These are phyloP conservation scores for Candida tropicalis DNA, from an alignment of 1,139 yeast species.

Conservation along the genomic window DNA sequence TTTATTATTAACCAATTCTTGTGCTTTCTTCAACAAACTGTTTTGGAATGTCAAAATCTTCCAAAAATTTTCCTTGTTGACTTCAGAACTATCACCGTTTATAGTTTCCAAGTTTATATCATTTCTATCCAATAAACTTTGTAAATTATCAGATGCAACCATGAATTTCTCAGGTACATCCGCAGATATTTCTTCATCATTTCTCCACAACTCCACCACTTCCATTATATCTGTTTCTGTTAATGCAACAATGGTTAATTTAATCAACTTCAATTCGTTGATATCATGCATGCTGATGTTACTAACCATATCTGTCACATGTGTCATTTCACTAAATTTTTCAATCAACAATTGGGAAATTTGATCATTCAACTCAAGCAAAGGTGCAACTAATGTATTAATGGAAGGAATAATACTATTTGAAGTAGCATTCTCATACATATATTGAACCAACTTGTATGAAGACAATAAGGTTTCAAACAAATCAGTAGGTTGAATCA, in stretches of 20 bases:
- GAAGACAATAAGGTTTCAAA: conserved; percentile 38
- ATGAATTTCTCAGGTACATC: conserved; percentile 36
- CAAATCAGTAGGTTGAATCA: conserved; percentile 41
- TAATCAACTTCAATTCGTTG: conserved; percentile 27
- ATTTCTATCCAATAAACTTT: conserved; percentile 43
- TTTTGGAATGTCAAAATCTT: conserved; percentile 40
- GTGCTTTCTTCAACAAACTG: conserved; percentile 39
- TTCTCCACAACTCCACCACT: conserved; percentile 29
- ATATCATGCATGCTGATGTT: conserved; percentile 27
- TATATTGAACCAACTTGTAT: conserved; percentile 33
- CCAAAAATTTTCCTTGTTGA: conserved; percentile 36
- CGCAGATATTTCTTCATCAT: conserved; percentile 22
- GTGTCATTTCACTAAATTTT: conserved; percentile 25
- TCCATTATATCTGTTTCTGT: conserved; percentile 19
- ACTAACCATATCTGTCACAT: conserved; percentile 27
- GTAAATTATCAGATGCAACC: conserved; percentile 46
- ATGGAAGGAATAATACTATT: conserved; percentile 7
- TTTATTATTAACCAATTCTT: conserved; percentile 29
- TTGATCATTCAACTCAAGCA: conserved; percentile 23
- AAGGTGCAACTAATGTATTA: conserved; percentile 17
- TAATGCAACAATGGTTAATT: conserved; percentile 27
- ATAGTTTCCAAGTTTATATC: conserved; percentile 24
- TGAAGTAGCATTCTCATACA: conserved; percentile 26
- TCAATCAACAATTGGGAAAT: conserved; percentile 26
- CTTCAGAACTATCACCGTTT: conserved; percentile 13